These are phyloP conservation scores for Seiridium cupressi DNA, from an alignment of 2,329 filamentous ascomycete species.

Conservation along the genomic window DNA sequence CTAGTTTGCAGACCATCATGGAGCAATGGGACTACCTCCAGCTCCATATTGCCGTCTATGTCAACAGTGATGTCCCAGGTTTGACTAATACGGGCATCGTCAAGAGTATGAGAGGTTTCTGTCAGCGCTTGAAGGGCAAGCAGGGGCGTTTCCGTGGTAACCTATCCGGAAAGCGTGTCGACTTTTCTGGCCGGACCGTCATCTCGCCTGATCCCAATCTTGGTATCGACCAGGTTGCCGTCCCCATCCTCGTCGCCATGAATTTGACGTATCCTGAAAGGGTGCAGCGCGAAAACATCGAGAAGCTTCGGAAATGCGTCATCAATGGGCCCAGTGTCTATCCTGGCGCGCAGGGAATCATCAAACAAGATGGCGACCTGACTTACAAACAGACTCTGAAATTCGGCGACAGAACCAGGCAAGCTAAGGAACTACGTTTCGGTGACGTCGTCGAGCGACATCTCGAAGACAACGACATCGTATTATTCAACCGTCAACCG, in stretches of 20 bases:
- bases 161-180: conserved; percentile 94
- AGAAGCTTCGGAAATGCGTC: conserved; percentile 74
- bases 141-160: conserved; percentile 97
- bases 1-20: conserved; percentile 85
- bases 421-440: conserved; percentile 72
- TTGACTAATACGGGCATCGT: conserved; percentile 85
- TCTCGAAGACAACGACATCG: conserved; percentile 91
- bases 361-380: conserved; percentile 61
- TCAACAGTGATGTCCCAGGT: conserved; percentile 93
- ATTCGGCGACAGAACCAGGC: conserved; percentile 67
- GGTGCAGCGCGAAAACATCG: conserved; percentile 80
- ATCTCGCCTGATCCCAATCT: conserved; percentile 97
- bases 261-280: conserved; percentile 94
- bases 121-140: conserved; percentile 93
- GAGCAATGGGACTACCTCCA: conserved; percentile 98
- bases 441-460: conserved; percentile 94
- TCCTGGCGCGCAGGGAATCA: conserved; percentile 83
- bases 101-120: conserved; percentile 85
- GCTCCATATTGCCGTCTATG: conserved; percentile 93
- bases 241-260: conserved; percentile 88
- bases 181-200: conserved; percentile 96
- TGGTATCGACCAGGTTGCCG: conserved; percentile 88
- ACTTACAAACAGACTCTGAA: conserved; percentile 71
- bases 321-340: conserved; percentile 74
- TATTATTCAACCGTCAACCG: conserved; percentile 96